phyloP scores from a whole-genome alignment of 176 grass and related monocot species.

The Musa troglodytarum region DNA sequence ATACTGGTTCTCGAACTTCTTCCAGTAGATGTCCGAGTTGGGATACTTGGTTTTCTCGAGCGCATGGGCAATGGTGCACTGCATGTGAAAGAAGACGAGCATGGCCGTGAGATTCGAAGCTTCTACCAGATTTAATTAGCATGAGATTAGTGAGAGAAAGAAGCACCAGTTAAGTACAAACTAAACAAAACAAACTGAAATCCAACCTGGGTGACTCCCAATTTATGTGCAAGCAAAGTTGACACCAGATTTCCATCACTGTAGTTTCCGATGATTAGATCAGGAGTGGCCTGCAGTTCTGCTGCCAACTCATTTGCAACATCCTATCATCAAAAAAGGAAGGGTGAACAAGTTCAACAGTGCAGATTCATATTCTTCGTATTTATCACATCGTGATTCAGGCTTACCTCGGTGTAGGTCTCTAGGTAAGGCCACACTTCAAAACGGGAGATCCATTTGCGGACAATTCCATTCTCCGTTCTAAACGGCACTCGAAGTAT shows the following conservation, averaged over 20 bases:
- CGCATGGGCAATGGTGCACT: conserved; percentile 97
- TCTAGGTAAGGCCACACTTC: conserved; percentile 99
- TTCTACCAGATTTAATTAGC: too few relatives aligned
- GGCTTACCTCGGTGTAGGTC: conserved; percentile 80
- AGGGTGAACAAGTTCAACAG: neutral
- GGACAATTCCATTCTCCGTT: conserved; percentile 84
- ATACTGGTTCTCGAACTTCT: conserved; percentile 97
- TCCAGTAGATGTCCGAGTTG: conserved; percentile 96
- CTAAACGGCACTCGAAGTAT: conserved; percentile 94
- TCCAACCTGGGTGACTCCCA: conserved; percentile 80
- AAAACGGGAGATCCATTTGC: conserved; percentile 98
- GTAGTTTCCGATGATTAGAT: conserved; percentile 95
- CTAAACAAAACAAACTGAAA: neutral
- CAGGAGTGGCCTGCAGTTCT: conserved; percentile 85
- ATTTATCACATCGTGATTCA: neutral
- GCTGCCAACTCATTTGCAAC: conserved; percentile 86
- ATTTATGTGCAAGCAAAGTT: conserved; percentile 84
- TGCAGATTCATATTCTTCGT: neutral
- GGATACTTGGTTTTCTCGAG: conserved; percentile 99
- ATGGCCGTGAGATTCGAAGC: too few relatives aligned
- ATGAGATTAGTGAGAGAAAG: too few relatives aligned
- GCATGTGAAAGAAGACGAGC: conserved; percentile 17
- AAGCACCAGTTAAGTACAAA: too few relatives aligned
- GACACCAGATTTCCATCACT: conserved; percentile 99
- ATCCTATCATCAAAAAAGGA: conserved; percentile 43